Evolutionary conservation across 2,329 filamentous ascomycete species (phyloP).

Genomic region (Neodidymelliopsis sp.): DNA sequence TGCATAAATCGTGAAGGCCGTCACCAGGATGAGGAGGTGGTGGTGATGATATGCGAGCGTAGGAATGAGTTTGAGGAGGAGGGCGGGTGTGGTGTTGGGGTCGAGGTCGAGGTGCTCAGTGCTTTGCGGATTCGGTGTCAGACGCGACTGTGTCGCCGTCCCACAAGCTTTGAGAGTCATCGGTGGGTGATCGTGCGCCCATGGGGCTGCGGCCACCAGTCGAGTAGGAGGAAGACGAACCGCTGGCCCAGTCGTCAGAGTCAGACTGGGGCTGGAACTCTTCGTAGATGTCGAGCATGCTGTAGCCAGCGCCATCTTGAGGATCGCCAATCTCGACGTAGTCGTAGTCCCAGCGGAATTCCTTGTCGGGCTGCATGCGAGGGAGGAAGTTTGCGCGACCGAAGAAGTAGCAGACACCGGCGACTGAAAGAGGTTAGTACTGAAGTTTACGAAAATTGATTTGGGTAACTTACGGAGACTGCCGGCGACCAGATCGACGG

Average conservation of each 20-base stretch:
- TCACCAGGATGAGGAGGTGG: too few relatives aligned
- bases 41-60: constrained; percentile 32
- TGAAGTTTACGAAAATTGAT: not conserved
- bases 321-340: constrained; percentile 84
- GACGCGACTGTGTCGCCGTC: constrained; percentile 64
- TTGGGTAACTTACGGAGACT: constrained; percentile 62
- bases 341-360: constrained; percentile 93
- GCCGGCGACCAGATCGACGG: constrained; percentile 88
- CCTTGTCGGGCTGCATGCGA: constrained; percentile 82
- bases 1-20: constrained; percentile 49
- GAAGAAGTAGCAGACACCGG: constrained; percentile 81
- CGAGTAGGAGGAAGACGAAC: constrained; percentile 79
- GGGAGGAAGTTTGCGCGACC: constrained; percentile 82
- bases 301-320: constrained; percentile 57
- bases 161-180: constrained; percentile 65
- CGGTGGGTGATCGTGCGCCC: constrained; percentile 57
- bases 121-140: constrained; percentile 50
- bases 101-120: constrained; percentile 20
- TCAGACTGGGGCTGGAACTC: constrained; percentile 63
- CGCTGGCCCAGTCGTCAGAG: constrained; percentile 90
- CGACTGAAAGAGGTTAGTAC: constrained; percentile 52
- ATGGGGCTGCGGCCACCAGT: constrained; percentile 66
- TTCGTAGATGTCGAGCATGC: constrained; percentile 64
- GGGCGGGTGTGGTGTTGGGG: constrained; percentile 18
- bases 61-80: constrained; percentile 33